Evolutionary conservation across 1,139 yeast genomes (phyloP), one percentile per base, ranked within the genome.

Genomic region (Candida dubliniensis): DNA sequence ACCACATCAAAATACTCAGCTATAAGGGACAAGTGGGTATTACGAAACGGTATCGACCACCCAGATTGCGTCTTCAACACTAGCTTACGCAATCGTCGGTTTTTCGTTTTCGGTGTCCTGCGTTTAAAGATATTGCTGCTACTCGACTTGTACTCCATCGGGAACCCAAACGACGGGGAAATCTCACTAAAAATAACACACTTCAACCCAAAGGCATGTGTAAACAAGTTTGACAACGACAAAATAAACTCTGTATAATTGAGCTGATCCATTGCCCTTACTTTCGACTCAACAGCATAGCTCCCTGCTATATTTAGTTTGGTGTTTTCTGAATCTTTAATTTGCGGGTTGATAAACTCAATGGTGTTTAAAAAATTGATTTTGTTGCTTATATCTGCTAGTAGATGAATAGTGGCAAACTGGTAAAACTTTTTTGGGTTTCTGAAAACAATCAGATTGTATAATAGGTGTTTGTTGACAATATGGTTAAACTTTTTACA

Each of bases 81-180:
- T 34, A 73, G 46, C 26, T 46, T 56, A 2, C 52, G 44, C 24
- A 69, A 53, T 1, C 51, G 47, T 41, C 74, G 55, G 15, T 37
- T 30, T 9, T 52, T 53, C 4, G 59, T 59, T 32, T 51, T 49
- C 4, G 51, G 46, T 30, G 50, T 50, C 43, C 54, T 56, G 13
- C 54, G 48, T 38, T 44, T 48, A 45, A 25, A 48, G 27, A 40
- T 45, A 43, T 32, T 37, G 24, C 40, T 34, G 18, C 26, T 18
- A 3, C 40, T 36, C 18, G 41, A 37, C 34, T 36, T 45, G 31
- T 48, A 45, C 36, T 56, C 60, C 8, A 57, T 54, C 3, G 77
- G 76, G 43, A 81, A 77, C 35, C 64, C 68, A 54, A 81, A 81
- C 24, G 69, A 72, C 1, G 82, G 82, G 4, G 81, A 73, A 1